Base-by-base conservation (phyloP, 1,284 basidiomycete species). In the Rhodofomes roseus region DNA sequence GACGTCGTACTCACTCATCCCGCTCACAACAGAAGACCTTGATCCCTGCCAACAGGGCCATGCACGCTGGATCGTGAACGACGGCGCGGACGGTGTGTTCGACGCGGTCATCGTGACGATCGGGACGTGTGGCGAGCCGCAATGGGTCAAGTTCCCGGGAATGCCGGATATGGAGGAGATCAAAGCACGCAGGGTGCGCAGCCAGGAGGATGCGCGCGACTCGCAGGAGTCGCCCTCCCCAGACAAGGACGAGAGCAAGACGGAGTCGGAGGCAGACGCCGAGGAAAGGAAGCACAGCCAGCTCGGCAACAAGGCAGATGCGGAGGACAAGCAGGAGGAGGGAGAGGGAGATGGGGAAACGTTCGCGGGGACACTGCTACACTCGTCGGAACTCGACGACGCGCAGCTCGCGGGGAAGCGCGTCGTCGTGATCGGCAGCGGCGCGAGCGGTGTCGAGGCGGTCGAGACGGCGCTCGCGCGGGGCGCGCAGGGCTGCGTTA, bases 361-460 rank as follows among this genome's bases (percentile, higher is more conserved):
- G 7, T 82, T 77, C 66, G 66, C 70, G 46, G 79, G 81, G 18
- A 70, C 75, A 18, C 72, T 86, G n/a, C 65, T 84, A 1, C 85
- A 87, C 66, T 85, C 84, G 0, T 81, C 79, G 0, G 72, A 84
- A 63, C 77, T 87, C 11, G 71, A 75, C 54, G 71, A 70, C 18
- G 71, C 73, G 8, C 66, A 75, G 7, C 66, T 76, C 2, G 68
- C 73, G 8, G 83, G 78, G 0, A 85, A 84, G 71, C 77, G 74
- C 18, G 73, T 84, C 2, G 74, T 81, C 12, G 76, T 85, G 2
- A 74, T 88, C 25, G 86, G 85, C 0, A 80, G 80, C 41, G 85
- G 85, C 0, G 85, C 86, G 0, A 82, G 80, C 53, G 85, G 82
- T 8, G 81, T 87, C 18, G 85, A 87, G 65, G 81, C 84, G 1